Evolutionary conservation across 768 basidiomycete genomes (phyloP).

Genomic region (Suillus tomentosus): DNA sequence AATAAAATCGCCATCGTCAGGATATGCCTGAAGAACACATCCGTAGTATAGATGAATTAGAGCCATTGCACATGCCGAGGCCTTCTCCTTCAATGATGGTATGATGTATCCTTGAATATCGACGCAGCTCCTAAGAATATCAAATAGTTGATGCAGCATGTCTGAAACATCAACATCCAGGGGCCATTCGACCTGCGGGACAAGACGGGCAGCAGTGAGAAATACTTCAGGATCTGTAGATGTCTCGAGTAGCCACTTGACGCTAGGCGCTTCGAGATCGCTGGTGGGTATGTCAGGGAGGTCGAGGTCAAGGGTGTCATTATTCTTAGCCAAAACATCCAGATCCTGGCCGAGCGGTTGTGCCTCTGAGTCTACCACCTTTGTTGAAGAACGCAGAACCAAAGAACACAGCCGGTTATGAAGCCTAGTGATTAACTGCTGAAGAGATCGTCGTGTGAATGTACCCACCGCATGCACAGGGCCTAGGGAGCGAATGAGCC

Average conservation of each 20-base stretch:
- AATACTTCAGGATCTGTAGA: neutral
- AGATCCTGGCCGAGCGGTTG: neutral
- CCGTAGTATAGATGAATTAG: neutral
- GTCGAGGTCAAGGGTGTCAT: neutral
- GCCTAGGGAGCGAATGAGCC: too few species aligned
- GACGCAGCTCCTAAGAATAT: neutral
- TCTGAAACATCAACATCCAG: neutral
- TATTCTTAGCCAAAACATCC: too few species aligned
- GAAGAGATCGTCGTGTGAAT: too few species aligned
- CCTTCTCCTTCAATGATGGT: neutral
- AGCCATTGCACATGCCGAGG: neutral
- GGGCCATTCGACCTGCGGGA: neutral
- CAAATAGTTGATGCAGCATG: neutral
- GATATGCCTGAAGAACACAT: neutral
- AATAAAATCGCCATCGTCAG: neutral
- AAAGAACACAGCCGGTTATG: too few species aligned
- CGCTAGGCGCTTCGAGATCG: neutral
- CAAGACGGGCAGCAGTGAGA: neutral
- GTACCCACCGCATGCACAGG: too few species aligned
- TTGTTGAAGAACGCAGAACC: neutral
- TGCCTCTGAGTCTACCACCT: neutral
- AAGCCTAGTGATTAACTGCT: too few species aligned
- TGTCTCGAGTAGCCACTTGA: constrained; percentile 10
- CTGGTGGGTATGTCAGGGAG: neutral
- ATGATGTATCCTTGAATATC: neutral